These are phyloP conservation scores for Camellia oleifera DNA, from an alignment of 179 eudicot genomes.

Conservation along the genomic window DNA sequence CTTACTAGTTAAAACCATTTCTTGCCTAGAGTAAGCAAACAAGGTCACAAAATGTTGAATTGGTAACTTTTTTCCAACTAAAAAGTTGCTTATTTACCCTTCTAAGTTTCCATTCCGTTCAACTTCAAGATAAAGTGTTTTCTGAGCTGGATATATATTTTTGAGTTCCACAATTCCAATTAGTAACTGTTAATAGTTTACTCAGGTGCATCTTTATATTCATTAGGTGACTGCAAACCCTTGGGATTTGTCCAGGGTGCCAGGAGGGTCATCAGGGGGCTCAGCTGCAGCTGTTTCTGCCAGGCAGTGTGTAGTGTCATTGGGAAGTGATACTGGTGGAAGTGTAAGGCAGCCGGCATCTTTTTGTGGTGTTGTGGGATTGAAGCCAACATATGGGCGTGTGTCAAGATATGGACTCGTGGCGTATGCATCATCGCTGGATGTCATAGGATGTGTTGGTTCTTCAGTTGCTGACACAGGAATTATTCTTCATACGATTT, in stretches of 20 bases:
- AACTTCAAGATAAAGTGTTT: not conserved
- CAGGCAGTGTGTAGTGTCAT: slow-evolving; percentile 88
- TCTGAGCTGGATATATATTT: slow-evolving; percentile 1
- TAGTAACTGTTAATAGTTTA: slow-evolving; percentile 53
- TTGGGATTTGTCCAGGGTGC: slow-evolving; percentile 93
- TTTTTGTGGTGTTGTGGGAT: slow-evolving; percentile 97
- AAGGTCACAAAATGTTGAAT: not conserved
- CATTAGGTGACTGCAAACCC: slow-evolving; percentile 96
- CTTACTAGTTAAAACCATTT: not conserved
- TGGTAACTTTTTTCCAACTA: not conserved
- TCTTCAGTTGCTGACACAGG: slow-evolving; percentile 98
- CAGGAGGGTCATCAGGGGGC: slow-evolving; percentile 99
- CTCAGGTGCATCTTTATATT: slow-evolving; percentile 74
- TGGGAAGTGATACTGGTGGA: slow-evolving; percentile 98
- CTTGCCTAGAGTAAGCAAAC: not conserved
- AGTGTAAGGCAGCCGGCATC: slow-evolving; percentile 99
- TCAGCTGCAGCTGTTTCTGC: slow-evolving; percentile 99
- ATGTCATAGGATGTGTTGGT: slow-evolving; percentile 96
- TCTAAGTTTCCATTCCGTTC: not conserved
- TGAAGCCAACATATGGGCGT: slow-evolving; percentile 98
- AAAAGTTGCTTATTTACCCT: not conserved
- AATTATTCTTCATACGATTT: slow-evolving; percentile 70
- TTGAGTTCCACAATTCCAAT: slow-evolving; percentile 22
- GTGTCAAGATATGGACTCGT: slow-evolving; percentile 97
- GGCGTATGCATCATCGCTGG: slow-evolving; percentile 96